Conservation (phyloP, 1,284 basidiomycete species). For the Leccinum pachyderme region DNA sequence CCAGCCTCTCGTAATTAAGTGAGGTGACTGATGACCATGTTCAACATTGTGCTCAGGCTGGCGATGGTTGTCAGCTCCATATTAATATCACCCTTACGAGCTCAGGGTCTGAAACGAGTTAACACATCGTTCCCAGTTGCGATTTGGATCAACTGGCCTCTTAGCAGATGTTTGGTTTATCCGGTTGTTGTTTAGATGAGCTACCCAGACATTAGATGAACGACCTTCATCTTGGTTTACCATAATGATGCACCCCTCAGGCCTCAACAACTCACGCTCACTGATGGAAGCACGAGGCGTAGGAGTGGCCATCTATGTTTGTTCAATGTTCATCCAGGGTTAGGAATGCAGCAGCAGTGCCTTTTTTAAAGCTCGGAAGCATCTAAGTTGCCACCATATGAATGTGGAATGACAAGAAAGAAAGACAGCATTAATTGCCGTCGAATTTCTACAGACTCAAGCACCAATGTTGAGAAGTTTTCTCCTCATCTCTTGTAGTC, state of each 20-base stretch:
- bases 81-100: background rate
- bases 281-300: background rate
- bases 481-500: slow-evolving; percentile 38
- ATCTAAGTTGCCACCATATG: background rate
- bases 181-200: background rate
- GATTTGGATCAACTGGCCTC: background rate
- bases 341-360: no score
- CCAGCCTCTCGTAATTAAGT: no score
- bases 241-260: background rate
- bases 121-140: background rate
- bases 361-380: background rate
- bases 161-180: background rate
- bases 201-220: background rate
- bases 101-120: background rate
- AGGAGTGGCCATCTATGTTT: background rate
- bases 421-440: background rate
- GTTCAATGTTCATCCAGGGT: no score
- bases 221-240: background rate
- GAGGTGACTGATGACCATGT: no score
- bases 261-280: background rate
- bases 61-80: background rate
- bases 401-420: background rate
- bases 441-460: slow-evolving; percentile 9
- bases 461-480: slow-evolving; percentile 27
- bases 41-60: background rate